These are phyloP conservation scores for Sesbania bispinosa DNA, from an alignment of 306 rosid genomes.

Conservation along the genomic window DNA sequence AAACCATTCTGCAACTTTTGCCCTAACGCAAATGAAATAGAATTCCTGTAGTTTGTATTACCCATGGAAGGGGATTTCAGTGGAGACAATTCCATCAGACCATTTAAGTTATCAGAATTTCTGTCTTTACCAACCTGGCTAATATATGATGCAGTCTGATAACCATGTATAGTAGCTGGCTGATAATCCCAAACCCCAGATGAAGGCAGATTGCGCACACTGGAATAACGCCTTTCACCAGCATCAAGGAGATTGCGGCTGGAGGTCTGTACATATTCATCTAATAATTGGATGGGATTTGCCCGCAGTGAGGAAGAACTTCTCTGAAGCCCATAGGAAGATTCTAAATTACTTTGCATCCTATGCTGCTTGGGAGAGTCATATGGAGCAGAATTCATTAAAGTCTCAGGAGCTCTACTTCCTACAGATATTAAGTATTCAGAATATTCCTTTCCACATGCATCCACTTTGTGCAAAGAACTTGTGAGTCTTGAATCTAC, in stretches of 20 bases:
- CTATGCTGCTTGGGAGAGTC: slow-evolving; percentile 55
- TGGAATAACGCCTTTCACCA: slow-evolving; percentile 58
- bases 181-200: slow-evolving; percentile 61
- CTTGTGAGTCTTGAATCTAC: slow-evolving; percentile 46
- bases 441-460: slow-evolving; percentile 46
- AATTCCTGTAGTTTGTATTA: slow-evolving; percentile 53
- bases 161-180: slow-evolving; percentile 76
- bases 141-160: slow-evolving; percentile 61
- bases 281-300: slow-evolving; percentile 42
- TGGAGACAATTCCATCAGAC: slow-evolving; percentile 43
- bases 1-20: slow-evolving; percentile 61
- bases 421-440: slow-evolving; percentile 40
- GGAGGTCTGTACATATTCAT: slow-evolving; percentile 48
- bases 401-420: slow-evolving; percentile 50
- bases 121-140: slow-evolving; percentile 43
- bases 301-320: slow-evolving; percentile 50
- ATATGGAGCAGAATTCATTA: slow-evolving; percentile 42
- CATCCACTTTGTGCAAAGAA: slow-evolving; percentile 48
- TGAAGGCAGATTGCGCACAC: slow-evolving; percentile 63
- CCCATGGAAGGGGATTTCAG: slow-evolving; percentile 43
- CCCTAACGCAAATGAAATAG: slow-evolving; percentile 54
- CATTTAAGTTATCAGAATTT: slow-evolving; percentile 44
- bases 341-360: slow-evolving; percentile 51
- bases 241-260: slow-evolving; percentile 36
- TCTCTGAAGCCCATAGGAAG: slow-evolving; percentile 49